Base-by-base conservation (phyloP, 2,329 filamentous ascomycete genomes). In the Malbranchea zuffiana region DNA sequence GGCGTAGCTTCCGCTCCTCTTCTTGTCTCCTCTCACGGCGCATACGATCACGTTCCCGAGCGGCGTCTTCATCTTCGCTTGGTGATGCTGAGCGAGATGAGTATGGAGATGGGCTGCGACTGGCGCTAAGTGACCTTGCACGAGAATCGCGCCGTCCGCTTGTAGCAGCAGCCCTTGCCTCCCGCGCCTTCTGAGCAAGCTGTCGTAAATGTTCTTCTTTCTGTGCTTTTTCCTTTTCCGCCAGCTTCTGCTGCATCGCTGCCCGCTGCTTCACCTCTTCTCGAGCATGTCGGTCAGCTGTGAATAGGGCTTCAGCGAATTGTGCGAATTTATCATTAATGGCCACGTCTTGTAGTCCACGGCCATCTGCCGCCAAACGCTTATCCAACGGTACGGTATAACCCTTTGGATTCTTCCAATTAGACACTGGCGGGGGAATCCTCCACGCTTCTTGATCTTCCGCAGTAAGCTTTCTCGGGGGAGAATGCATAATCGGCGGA, bases 321-420 rank as follows among this genome's bases (percentile, higher is more conserved):
- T 93, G 85, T 2, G 88, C 88, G 55, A 98, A 96, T 57, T 95
- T 96, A 68, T 98, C 90, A 62, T 94, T 96, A 63, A 98, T 96
- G 5, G 85, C 81, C 27, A 94, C 78, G 56, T 98, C 90, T 59
- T 95, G 86, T 44, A 98, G 58, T 1, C 85, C 85, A 51, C 90
- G 74, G 8, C 90, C 90, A 58, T 96, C 88, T 6, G 90, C 88
- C 12, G 90, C 90, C 49, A 98, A 65, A 55, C 90, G 80, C 67
- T 98, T 98, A 59, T 98, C 90, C 35, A 98, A 62, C 0, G 90
- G 85, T 1, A 98, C 84, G 0, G 90, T 98, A 55, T 94, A 98
- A 51, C 90, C 90, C 66, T 96, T 96, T 1, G 88, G 84, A 59
- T 98, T 98, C 73, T 98, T 98, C 90, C 90, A 98, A 60, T 96